phyloP scores from a whole-genome alignment of 192 early-diverging fungal genomes.

The Polychytrium aggregatum region DNA sequence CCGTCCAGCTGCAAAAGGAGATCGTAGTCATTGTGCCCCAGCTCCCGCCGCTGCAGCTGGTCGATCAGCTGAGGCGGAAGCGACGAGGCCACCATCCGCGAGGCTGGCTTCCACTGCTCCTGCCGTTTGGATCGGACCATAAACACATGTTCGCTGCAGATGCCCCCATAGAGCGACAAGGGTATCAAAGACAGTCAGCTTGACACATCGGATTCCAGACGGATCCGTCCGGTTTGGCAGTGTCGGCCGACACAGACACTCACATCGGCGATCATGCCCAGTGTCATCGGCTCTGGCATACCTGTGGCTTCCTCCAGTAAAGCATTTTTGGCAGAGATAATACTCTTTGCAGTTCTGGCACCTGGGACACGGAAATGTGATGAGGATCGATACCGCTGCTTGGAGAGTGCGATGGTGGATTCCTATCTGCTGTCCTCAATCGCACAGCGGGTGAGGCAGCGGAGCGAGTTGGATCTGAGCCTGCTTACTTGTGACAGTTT shows the following conservation, averaged over 20 bases:
- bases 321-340: not conserved
- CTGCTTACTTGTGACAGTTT: no score
- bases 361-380: slow-evolving; percentile 4
- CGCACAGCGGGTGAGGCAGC: no score
- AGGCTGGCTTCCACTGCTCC: slow-evolving; percentile 1
- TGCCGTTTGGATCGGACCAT: slow-evolving; percentile 1
- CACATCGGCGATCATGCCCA: slow-evolving; percentile 17
- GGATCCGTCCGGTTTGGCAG: not conserved
- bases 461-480: no score
- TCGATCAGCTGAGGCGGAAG: slow-evolving; percentile 6
- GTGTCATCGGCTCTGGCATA: not conserved
- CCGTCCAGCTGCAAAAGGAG: slow-evolving; percentile 12
- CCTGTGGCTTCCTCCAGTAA: not conserved
- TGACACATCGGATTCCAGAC: not conserved
- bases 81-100: slow-evolving; percentile 7
- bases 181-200: slow-evolving; percentile 27
- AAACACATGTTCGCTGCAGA: slow-evolving; percentile 21
- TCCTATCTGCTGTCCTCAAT: slow-evolving; percentile 12
- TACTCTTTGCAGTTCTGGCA: slow-evolving; percentile 17
- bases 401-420: not conserved
- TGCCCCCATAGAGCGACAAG: slow-evolving; percentile 20
- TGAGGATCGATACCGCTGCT: not conserved
- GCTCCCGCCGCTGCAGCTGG: slow-evolving; percentile 16
- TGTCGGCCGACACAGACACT: not conserved
- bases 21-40: slow-evolving; percentile 19